Evolutionary conservation across 495 filamentous ascomycete genomes (phyloP).

Genomic region (Hypoxylon crocopeplum): DNA sequence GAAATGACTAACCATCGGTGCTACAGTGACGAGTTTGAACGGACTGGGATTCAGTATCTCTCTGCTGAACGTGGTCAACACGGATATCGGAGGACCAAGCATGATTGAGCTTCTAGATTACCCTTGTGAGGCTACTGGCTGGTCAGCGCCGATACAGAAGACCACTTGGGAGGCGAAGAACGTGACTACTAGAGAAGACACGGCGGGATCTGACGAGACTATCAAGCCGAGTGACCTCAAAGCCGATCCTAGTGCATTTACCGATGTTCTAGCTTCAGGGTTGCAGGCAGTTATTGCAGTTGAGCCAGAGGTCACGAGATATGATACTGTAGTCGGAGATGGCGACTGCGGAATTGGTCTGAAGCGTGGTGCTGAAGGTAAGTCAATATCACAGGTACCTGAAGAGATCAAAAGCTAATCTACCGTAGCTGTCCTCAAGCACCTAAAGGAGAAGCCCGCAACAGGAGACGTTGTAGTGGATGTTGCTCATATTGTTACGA

Average conservation of each 20-base stretch:
- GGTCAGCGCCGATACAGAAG: constrained; percentile 75
- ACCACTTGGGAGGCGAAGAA: constrained; percentile 64
- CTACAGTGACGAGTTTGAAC: constrained; percentile 81
- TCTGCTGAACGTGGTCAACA: constrained; percentile 80
- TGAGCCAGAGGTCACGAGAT: constrained; percentile 85
- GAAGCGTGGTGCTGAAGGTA: constrained; percentile 85
- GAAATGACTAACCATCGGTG: constrained; percentile 43
- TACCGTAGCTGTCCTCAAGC: constrained; percentile 66
- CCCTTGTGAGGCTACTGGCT: constrained; percentile 83
- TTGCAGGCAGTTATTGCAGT: constrained; percentile 74
- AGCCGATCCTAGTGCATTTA: constrained; percentile 65
- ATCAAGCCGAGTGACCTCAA: constrained; percentile 72
- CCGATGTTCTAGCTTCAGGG: constrained; percentile 67
- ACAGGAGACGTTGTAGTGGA: constrained; percentile 74
- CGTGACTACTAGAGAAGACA: constrained; percentile 49
- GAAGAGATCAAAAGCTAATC: background rate
- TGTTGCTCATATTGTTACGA: constrained; percentile 75
- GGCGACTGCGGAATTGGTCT: constrained; percentile 94
- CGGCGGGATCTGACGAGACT: constrained; percentile 50
- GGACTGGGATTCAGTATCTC: constrained; percentile 91
- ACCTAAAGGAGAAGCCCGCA: constrained; percentile 63
- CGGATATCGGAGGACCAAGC: constrained; percentile 75
- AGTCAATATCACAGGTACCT: constrained; percentile 23
- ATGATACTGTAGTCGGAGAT: constrained; percentile 92
- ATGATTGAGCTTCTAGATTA: constrained; percentile 90